Evolutionary conservation across 2,329 filamentous ascomycete species (phyloP), one percentile per base, ranked within the genome.

Genomic region (Ascochyta fabae): DNA sequence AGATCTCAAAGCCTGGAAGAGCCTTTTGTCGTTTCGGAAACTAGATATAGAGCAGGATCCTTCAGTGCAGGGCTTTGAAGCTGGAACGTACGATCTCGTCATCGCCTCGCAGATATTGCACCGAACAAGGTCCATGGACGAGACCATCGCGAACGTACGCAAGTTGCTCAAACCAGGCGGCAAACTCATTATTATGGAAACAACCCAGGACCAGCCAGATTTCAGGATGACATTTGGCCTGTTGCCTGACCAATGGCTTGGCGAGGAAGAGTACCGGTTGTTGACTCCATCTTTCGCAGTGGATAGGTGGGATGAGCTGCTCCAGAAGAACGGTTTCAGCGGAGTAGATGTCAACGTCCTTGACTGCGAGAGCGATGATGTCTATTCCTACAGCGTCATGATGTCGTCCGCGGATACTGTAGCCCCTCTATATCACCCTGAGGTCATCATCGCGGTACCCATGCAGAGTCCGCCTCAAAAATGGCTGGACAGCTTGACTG

Each of bases 101-200:
- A 46, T 69, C 80, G 15, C 48, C 78, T 19, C 52, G 76, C 7
- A 64, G 71, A 29, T 81, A 1, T 51, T 72, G 9, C 67, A 70
- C 42, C 66, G 62, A 15, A 68, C 67, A 2, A 56, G 50, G n/a
- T 56, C 60, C 24, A 58, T 72, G 35, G 29, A 44, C 1, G 45
- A 56, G 13, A 62, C 70, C 0, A 50, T 75, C 27, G 35, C 24
- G 19, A 66, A 73, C 49, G 51, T 52, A 4, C 56, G 64, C 13
- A 68, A 63, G 29, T 49, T 74, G 9, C 57, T 74, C 0, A 62
- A 64, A 22, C 77, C 81, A 0, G 79, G 77, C 1, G 82, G 82
- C 0, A 76, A 78, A 34, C 65, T 85, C 0, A 34, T 84, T 1
- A 41, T 83, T 0, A 53, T 78, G 5, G 82, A 84, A 54, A 43